These are phyloP conservation scores for Globisporangium irregulare DNA, from an alignment of 352 stramenopile species.

Conservation along the genomic window DNA sequence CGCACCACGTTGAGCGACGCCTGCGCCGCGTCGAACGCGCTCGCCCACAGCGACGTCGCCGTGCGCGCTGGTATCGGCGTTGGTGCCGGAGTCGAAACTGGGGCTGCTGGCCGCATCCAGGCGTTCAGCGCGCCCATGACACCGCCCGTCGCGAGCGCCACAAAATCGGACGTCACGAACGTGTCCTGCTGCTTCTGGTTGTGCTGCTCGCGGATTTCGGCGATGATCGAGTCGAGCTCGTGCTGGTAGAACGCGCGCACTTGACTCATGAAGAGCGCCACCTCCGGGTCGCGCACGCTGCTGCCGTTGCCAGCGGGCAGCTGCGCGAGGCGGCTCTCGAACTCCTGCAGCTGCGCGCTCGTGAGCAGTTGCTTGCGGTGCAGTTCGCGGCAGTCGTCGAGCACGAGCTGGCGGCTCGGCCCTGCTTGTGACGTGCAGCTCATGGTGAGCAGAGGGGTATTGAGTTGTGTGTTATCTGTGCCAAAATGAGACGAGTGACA, in stretches of 20 bases:
- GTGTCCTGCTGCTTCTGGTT: conserved; percentile 51
- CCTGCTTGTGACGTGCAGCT: not conserved
- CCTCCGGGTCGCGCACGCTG: conserved; percentile 1
- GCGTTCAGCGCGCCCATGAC: conserved; percentile 67
- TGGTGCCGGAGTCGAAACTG: conserved; percentile 9
- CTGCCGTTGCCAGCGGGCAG: not conserved
- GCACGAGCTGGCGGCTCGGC: conserved; percentile 17
- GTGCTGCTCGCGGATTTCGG: conserved; percentile 41
- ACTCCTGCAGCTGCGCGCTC: conserved; percentile 28
- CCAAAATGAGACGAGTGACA: too few relatives aligned
- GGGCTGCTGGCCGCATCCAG: conserved; percentile 42
- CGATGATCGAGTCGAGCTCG: conserved; percentile 46
- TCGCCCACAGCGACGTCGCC: conserved; percentile 53
- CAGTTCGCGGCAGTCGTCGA: conserved; percentile 37
- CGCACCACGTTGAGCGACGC: conserved; percentile 69
- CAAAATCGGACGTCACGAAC: conserved; percentile 51
- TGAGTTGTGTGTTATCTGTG: too few relatives aligned
- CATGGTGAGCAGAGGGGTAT: not conserved
- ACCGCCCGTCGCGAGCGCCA: conserved; percentile 57
- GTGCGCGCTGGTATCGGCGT: not conserved
- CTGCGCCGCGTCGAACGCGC: conserved; percentile 68
- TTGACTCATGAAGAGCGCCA: conserved; percentile 28
- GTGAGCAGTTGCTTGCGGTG: conserved; percentile 30
- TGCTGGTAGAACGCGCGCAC: conserved; percentile 29
- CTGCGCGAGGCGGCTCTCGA: conserved; percentile 17